Percentiles rank a stretch among this genome's conserved stretches.
These are phyloP conservation scores for Verticillium albo-atrum DNA, from an alignment of 2,329 filamentous ascomycete species.

Conservation along the genomic window DNA sequence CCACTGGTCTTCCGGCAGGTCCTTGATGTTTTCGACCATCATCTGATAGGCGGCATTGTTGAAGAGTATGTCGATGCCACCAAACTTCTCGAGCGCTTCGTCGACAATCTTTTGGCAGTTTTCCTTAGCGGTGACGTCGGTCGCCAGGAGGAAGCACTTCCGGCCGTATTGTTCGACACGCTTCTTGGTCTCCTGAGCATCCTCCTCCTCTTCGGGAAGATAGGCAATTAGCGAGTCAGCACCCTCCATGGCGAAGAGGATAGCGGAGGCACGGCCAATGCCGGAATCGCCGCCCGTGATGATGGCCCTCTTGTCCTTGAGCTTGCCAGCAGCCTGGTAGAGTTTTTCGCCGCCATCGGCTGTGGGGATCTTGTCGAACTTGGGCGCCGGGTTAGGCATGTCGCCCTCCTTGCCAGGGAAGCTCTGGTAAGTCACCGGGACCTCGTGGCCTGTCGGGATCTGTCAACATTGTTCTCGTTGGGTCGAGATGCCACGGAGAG, in stretches of 20 bases:
- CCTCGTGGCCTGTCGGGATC: constrained; percentile 24
- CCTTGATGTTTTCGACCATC: constrained; percentile 66
- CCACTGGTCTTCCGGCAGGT: constrained; percentile 77
- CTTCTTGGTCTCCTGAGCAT: constrained; percentile 70
- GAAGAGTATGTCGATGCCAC: constrained; percentile 67
- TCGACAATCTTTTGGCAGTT: constrained; percentile 69
- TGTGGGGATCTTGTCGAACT: constrained; percentile 62
- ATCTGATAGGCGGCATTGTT: constrained; percentile 68
- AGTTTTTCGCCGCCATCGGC: constrained; percentile 62
- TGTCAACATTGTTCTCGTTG: neutral
- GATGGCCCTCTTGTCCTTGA: constrained; percentile 68
- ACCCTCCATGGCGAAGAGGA: constrained; percentile 78
- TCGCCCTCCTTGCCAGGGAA: constrained; percentile 38
- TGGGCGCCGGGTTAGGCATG: constrained; percentile 52
- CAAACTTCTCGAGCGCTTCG: constrained; percentile 60
- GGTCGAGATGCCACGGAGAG: neutral
- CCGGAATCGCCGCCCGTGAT: constrained; percentile 80
- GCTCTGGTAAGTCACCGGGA: constrained; percentile 34
- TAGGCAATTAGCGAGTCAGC: constrained; percentile 71
- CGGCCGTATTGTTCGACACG: constrained; percentile 62
- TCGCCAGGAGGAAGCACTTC: constrained; percentile 59
- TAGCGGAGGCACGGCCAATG: constrained; percentile 70
- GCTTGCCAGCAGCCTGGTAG: constrained; percentile 73
- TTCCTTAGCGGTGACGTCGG: constrained; percentile 59
- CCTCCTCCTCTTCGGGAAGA: constrained; percentile 69